Conservation (phyloP, 352 stramenopile species). For the Globisporangium carolinianum region DNA sequence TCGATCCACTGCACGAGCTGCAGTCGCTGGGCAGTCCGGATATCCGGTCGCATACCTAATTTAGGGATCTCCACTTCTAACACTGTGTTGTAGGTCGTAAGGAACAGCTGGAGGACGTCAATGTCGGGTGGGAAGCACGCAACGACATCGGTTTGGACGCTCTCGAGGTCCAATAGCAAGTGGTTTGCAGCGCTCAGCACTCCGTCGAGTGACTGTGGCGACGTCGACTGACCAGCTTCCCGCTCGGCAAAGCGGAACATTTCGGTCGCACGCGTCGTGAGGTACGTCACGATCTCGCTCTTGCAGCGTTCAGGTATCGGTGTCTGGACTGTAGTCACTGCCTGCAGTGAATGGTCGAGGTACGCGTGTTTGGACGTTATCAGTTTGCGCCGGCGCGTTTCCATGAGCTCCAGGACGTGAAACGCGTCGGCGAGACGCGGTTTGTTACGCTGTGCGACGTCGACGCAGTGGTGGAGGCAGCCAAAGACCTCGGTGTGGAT, state of each 20-base stretch:
- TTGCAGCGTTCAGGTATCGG: slow-evolving; percentile 53
- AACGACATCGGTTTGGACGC: slow-evolving; percentile 67
- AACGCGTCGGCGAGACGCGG: slow-evolving; percentile 62
- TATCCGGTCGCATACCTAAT: slow-evolving; percentile 47
- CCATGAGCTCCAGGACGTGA: slow-evolving; percentile 71
- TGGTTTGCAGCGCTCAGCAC: slow-evolving; percentile 65
- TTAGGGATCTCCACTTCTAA: slow-evolving; percentile 62
- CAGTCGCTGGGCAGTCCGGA: slow-evolving; percentile 65
- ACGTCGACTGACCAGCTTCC: slow-evolving; percentile 34
- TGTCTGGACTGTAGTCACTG: slow-evolving; percentile 32
- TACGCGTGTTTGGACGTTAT: slow-evolving; percentile 55
- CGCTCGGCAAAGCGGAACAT: slow-evolving; percentile 59
- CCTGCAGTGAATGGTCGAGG: slow-evolving; percentile 55
- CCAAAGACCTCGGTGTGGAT: slow-evolving; percentile 72
- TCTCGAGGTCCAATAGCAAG: slow-evolving; percentile 72
- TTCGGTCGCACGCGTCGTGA: slow-evolving; percentile 43
- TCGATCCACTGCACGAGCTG: slow-evolving; percentile 86
- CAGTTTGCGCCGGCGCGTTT: slow-evolving; percentile 45
- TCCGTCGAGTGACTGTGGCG: slow-evolving; percentile 46
- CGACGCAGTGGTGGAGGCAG: slow-evolving; percentile 77
- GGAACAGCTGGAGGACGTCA: slow-evolving; percentile 77
- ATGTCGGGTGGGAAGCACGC: slow-evolving; percentile 67
- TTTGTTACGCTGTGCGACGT: slow-evolving; percentile 73
- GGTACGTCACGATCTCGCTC: slow-evolving; percentile 46
- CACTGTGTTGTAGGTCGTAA: slow-evolving; percentile 65